Evolutionary conservation across 345 rosid species (phyloP).

Genomic region (Syzygium aromaticum): DNA sequence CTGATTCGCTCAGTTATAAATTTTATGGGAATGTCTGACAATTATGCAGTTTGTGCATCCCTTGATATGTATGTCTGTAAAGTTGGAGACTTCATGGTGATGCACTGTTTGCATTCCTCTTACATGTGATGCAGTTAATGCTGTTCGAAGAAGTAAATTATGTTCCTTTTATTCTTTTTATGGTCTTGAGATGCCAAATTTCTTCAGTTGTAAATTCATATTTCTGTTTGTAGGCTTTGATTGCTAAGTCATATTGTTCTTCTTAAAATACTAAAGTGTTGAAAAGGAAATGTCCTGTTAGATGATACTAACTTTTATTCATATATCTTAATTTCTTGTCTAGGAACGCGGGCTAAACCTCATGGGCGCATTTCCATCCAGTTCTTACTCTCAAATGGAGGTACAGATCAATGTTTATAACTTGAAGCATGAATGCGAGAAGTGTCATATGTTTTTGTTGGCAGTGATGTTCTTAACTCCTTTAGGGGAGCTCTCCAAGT

Average conservation of each 20-base stretch:
- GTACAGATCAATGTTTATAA: slow-evolving; percentile 5
- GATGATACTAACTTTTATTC: neutral
- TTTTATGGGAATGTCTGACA: neutral
- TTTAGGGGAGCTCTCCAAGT: neutral
- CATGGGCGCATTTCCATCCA: slow-evolving; percentile 15
- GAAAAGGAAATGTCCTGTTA: neutral
- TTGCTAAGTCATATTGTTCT: neutral
- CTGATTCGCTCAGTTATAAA: neutral
- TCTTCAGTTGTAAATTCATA: neutral
- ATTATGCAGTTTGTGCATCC: neutral
- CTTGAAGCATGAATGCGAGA: neutral
- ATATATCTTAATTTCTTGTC: neutral
- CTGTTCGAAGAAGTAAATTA: neutral
- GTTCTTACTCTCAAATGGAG: slow-evolving; percentile 22
- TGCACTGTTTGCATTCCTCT: neutral
- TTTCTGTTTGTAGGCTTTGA: neutral
- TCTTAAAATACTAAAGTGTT: neutral
- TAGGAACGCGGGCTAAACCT: slow-evolving; percentile 12
- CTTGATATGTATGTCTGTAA: neutral
- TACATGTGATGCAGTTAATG: neutral
- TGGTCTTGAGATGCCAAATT: neutral
- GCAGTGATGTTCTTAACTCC: neutral
- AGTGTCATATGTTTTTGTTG: neutral
- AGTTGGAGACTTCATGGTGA: neutral
- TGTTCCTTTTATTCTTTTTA: neutral